A percentile compares a stretch with the other conserved stretches of the same genome.
Conservation (phyloP, 2,329 filamentous ascomycete genomes). For the Thielaviopsis punctulata region DNA sequence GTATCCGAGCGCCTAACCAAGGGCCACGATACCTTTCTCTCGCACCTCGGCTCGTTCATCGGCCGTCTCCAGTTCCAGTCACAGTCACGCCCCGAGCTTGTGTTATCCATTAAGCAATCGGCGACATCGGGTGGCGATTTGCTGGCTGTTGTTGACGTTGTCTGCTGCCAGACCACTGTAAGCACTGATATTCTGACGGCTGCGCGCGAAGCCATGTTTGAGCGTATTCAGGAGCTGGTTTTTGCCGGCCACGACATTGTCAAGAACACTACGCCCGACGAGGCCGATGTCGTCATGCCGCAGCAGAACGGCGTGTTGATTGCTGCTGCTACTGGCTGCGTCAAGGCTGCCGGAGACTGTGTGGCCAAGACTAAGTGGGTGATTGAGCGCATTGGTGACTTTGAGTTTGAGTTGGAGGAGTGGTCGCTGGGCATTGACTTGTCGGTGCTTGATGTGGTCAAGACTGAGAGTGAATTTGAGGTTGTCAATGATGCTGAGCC, state of each 20-base stretch:
- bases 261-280: constrained; percentile 46
- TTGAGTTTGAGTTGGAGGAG: constrained; percentile 61
- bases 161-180: constrained; percentile 60
- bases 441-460: constrained; percentile 28
- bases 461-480: constrained; percentile 16
- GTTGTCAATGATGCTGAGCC: neutral
- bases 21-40: constrained; percentile 76
- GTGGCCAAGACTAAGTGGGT: constrained; percentile 71
- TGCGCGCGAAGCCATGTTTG: constrained; percentile 60
- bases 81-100: constrained; percentile 71
- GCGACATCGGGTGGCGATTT: constrained; percentile 67
- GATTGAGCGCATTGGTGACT: constrained; percentile 79
- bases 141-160: constrained; percentile 61
- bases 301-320: constrained; percentile 62
- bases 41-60: constrained; percentile 83
- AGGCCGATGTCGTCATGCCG: constrained; percentile 64
- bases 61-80: constrained; percentile 79
- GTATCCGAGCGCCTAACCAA: constrained; percentile 67
- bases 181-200: constrained; percentile 48
- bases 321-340: constrained; percentile 67
- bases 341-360: constrained; percentile 80
- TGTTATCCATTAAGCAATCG: constrained; percentile 66
- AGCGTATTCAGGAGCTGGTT: constrained; percentile 63
- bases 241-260: constrained; percentile 68
- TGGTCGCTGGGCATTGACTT: constrained; percentile 37